phyloP scores from a whole-genome alignment of 306 rosid genomes.

The Acacia melanoxylon region DNA sequence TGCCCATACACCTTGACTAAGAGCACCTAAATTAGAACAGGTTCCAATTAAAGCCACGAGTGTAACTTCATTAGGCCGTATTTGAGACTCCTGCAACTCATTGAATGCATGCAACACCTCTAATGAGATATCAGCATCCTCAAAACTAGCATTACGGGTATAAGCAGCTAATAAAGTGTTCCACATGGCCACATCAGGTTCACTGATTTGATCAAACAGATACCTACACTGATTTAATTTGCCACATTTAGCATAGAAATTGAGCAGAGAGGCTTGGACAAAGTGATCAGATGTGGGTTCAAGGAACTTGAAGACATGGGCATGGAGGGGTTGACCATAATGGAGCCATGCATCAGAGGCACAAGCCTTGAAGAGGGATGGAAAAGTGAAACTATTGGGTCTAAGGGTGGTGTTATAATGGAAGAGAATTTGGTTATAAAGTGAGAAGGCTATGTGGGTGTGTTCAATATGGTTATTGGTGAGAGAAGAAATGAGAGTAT shows the following conservation, averaged over 20 bases:
- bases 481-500: slow-evolving; percentile 50
- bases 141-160: slow-evolving; percentile 28
- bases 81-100: slow-evolving; percentile 36
- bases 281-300: slow-evolving; percentile 43
- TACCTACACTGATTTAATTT: slow-evolving; percentile 32
- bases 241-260: slow-evolving; percentile 47
- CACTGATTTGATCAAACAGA: slow-evolving; percentile 39
- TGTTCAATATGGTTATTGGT: neutral
- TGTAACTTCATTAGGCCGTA: slow-evolving; percentile 48
- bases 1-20: slow-evolving; percentile 49
- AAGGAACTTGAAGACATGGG: slow-evolving; percentile 52
- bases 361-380: slow-evolving; percentile 51
- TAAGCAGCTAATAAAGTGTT: slow-evolving; percentile 42
- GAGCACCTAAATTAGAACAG: slow-evolving; percentile 47
- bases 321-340: slow-evolving; percentile 42
- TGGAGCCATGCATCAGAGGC: slow-evolving; percentile 29
- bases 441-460: slow-evolving; percentile 36
- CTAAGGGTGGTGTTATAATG: slow-evolving; percentile 6
- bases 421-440: slow-evolving; percentile 34
- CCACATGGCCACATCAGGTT: slow-evolving; percentile 51
- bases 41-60: slow-evolving; percentile 42
- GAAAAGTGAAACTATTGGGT: slow-evolving; percentile 53
- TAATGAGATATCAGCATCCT: slow-evolving; percentile 30
- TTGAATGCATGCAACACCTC: slow-evolving; percentile 38
- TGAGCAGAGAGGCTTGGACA: slow-evolving; percentile 44